Evolutionary conservation across 371 early-diverging fungal species (phyloP), one percentile per base, ranked within the genome.

Genomic region (Ordospora pajunii): DNA sequence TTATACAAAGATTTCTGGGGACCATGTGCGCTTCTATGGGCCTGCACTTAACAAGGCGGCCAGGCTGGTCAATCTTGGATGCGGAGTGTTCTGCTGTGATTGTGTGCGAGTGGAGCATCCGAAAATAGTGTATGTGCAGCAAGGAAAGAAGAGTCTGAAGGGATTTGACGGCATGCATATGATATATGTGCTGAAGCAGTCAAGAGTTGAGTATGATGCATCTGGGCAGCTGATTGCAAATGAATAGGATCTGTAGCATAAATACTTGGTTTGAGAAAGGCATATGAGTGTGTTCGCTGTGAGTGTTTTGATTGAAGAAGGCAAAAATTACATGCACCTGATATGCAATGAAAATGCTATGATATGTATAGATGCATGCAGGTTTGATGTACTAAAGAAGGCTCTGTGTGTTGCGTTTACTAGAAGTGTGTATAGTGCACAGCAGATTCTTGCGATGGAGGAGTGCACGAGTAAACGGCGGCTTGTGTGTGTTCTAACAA

Each of bases 401-500:
- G 70, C 73, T 19, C 65, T 78, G 2, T 3, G 22, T 6, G 46
- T 45, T 43, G 23, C n/a, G 5, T 71, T 81, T 17, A 48, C 25
- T 19, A 58, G 70, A 44, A 53, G 43, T 19, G 19, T 67, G 14
- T 81, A 81, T 67, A 37, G 9, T 43, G 40, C 43, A 51, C 23
- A 40, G 12, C 70, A 75, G 45, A 49, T 78, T 51, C 10, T n/a
- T 9, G 21, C 11, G 1, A 40, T 74, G 50, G n/a, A 11, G n/a
- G 51, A 68, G 3, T 19, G 54, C 8, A 14, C 17, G 21, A 12
- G 22, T 23, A 40, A 21, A 25, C 27, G 52, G 19, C 63, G 81
- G 51, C 70, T 81, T 19, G 14, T 70, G 1, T 73, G 53, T 50
- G 27, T 72, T 1, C 75, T 83, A 2, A 85, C 85, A 14, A 85